Evolutionary conservation across 1,284 basidiomycete species (phyloP).

Genomic region (Trichosporon coremiiforme): DNA sequence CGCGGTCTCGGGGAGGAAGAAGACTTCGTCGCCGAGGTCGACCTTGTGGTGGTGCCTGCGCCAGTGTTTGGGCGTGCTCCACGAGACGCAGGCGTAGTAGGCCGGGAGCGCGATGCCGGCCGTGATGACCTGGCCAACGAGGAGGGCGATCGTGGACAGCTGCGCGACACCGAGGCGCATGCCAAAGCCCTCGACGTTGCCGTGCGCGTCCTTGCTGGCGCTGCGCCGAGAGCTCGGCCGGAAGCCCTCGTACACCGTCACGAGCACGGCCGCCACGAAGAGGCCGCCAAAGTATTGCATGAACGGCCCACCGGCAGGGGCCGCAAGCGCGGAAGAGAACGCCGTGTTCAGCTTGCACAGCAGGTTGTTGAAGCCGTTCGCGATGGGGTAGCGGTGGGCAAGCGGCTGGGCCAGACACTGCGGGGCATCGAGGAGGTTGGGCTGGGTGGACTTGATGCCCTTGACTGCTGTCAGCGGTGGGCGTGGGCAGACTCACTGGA

Average conservation of each 20-base stretch:
- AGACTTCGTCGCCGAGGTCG: conserved; percentile 27
- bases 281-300: conserved; percentile 20
- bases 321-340: neutral
- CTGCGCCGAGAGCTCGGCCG: conserved; percentile 25
- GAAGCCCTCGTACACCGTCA: conserved; percentile 29
- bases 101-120: conserved; percentile 25
- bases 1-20: conserved; percentile 18
- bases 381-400: conserved; percentile 13
- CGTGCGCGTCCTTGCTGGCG: conserved; percentile 15
- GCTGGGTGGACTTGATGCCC: neutral
- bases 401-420: conserved; percentile 26
- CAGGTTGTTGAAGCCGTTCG: conserved; percentile 15
- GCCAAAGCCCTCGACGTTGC: conserved; percentile 27
- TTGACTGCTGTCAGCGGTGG: conserved; percentile 8
- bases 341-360: conserved; percentile 28
- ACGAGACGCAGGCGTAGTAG: conserved; percentile 25
- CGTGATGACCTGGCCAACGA: conserved; percentile 25
- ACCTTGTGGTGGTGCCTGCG: conserved; percentile 24
- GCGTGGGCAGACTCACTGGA: neutral
- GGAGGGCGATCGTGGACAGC: conserved; percentile 19
- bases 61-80: conserved; percentile 25
- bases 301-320: conserved; percentile 8
- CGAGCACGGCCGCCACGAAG: conserved; percentile 20
- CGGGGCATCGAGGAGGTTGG: conserved; percentile 12
- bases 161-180: conserved; percentile 29